Evolutionary conservation across 192 early-diverging fungal species (phyloP).

Genomic region (Dissophora ornata): DNA sequence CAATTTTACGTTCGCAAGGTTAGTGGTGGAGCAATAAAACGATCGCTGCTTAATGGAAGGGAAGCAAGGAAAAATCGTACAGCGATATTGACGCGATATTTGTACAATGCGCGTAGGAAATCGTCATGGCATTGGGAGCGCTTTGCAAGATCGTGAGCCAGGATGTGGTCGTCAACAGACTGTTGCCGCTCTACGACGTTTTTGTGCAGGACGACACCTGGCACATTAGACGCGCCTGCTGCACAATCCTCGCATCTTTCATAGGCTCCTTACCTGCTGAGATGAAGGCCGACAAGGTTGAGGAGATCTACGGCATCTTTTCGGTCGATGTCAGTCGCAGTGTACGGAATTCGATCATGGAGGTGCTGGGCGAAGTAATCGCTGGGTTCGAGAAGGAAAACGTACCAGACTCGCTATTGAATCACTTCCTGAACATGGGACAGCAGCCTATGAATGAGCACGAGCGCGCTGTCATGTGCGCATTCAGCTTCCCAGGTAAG

Average conservation of each 20-base stretch:
- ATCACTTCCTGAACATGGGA: constrained; percentile 61
- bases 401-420: constrained; percentile 62
- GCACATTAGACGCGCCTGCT: constrained; percentile 69
- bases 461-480: constrained; percentile 65
- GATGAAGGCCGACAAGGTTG: constrained; percentile 53
- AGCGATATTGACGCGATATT: no score
- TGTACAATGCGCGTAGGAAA: constrained; percentile 52
- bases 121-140: constrained; percentile 48
- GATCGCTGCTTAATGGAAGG: neutral
- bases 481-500: constrained; percentile 67
- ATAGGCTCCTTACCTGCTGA: constrained; percentile 61
- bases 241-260: constrained; percentile 59
- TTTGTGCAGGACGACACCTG: constrained; percentile 66
- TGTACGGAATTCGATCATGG: constrained; percentile 64
- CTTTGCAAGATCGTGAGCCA: constrained; percentile 31
- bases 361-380: constrained; percentile 69
- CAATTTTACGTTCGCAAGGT: constrained; percentile 71
- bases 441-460: constrained; percentile 62
- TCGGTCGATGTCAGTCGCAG: constrained; percentile 64
- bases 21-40: neutral
- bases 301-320: constrained; percentile 62
- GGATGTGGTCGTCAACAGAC: constrained; percentile 37
- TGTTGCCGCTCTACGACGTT: constrained; percentile 64
- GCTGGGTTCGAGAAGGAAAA: constrained; percentile 61
- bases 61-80: neutral